Evolutionary conservation across 495 filamentous ascomycete genomes (phyloP), one percentile per base, ranked within the genome.

Genomic region (Chaetomium cochliodes): DNA sequence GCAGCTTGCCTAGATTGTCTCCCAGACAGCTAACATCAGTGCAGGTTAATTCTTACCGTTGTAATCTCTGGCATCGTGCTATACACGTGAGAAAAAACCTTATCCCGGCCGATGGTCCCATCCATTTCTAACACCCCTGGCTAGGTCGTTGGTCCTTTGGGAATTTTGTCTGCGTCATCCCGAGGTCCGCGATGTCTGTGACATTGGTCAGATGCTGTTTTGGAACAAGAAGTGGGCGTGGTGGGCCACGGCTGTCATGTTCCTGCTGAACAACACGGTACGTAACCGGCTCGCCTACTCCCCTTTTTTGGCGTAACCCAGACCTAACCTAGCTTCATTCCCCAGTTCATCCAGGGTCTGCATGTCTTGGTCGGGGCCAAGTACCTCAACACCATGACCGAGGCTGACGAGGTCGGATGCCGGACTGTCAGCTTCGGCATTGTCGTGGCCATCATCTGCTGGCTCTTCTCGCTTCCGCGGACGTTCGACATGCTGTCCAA

Each of bases 201-300:
- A 96, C 72, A 90, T 96, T 70, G 92, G 92, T 18, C 91, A 94
- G 74, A 90, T 91, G 82, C 80, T 96, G 12, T 94, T 92, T 78
- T 92, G 87, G 85, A 83, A 85, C 67, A 85, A 88, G 70, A 85
- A 82, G 64, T 87, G 86, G 80, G 92, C 87, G 0, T 96, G 90
- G 90, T 96, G 88, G 76, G 79, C 84, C 47, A 96, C 92, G 0
- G 92, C 90, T 3, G 78, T 90, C 68, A 93, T 96, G 92, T 96
- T 96, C 76, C 74, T 96, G 33, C 73, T 94, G 64, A 96, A 96
- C 81, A 96, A 96, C 68, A 96, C 91, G 13, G 92, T 94, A 74
- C 91, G 93, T 6, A 58, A 16, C 23, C n/a, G 8, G 8, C 37
- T 12, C 5, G 41, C 15, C 37, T 25, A 7, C 20, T 23, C 56